phyloP scores from a whole-genome alignment of 805 yeast genomes.

The Saturnispora zaruensis region DNA sequence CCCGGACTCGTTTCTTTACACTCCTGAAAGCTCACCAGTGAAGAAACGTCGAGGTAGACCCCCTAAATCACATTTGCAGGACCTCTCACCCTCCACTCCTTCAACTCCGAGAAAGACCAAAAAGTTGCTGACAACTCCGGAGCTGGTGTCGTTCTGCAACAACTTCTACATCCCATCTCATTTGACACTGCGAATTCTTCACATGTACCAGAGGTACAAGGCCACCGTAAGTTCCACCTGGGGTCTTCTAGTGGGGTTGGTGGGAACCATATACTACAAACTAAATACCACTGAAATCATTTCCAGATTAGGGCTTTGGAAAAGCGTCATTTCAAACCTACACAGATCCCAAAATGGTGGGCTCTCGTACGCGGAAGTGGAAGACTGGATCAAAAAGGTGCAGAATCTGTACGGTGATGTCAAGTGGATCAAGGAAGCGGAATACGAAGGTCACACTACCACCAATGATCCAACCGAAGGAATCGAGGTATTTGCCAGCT shows the following conservation, averaged over 20 bases:
- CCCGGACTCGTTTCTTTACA: not conserved
- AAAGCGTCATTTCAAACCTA: conserved; percentile 42
- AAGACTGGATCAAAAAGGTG: conserved; percentile 45
- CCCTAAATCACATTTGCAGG: not conserved
- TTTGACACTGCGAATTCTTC: conserved; percentile 41
- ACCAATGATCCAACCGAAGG: conserved; percentile 1
- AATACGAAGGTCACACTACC: conserved; percentile 23
- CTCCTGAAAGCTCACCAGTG: conserved; percentile 9
- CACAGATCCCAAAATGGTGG: conserved; percentile 48
- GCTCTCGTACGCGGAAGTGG: conserved; percentile 39
- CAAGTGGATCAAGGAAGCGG: conserved; percentile 48
- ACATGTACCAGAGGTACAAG: conserved; percentile 41
- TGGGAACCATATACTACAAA: conserved; percentile 48
- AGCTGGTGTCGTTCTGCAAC: conserved; percentile 45
- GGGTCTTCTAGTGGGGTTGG: conserved; percentile 61
- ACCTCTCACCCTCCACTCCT: too few relatives aligned
- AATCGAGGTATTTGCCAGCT: conserved; percentile 5
- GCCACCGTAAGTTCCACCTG: conserved; percentile 54
- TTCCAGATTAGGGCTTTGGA: conserved; percentile 40
- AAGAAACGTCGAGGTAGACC: not conserved
- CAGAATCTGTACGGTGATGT: conserved; percentile 46
- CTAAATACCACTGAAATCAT: conserved; percentile 41
- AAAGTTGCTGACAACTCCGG: conserved; percentile 28
- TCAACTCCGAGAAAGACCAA: conserved; percentile 1
- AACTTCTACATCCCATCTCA: conserved; percentile 53